A percentile compares a stretch with the other conserved stretches of the same genome.
phyloP scores from a whole-genome alignment of 2,329 filamentous ascomycete species.

The Cladophialophora exuberans region DNA sequence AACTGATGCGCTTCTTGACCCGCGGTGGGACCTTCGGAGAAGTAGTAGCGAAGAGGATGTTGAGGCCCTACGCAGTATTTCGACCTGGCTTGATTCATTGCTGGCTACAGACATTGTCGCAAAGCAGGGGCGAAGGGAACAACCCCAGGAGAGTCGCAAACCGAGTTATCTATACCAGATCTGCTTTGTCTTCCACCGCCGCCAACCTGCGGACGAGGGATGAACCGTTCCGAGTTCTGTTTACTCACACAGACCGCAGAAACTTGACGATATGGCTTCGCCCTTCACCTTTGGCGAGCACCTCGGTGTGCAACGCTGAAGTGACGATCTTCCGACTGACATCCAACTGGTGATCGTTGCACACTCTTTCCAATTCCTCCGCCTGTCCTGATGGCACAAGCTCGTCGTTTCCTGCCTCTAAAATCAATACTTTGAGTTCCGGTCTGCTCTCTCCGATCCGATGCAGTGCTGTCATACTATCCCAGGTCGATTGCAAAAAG shows the following conservation, averaged over 20 bases:
- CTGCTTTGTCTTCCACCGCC: conserved; percentile 6
- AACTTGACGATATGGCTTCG: conserved; percentile 34
- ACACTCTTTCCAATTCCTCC: conserved; percentile 40
- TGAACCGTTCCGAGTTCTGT: no score
- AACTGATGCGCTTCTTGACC: conserved; percentile 18
- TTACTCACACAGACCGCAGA: conserved; percentile 18
- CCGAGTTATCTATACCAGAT: conserved; percentile 9
- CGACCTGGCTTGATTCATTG: conserved; percentile 14
- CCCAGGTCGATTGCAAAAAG: conserved; percentile 68
- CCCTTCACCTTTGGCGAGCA: conserved; percentile 48
- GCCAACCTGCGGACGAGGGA: not conserved
- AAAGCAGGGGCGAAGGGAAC: not conserved
- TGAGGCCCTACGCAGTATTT: conserved; percentile 3
- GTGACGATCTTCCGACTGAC: conserved; percentile 45
- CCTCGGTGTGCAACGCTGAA: conserved; percentile 56
- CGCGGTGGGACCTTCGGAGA: conserved; percentile 23
- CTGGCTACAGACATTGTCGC: not conserved
- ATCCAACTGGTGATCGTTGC: conserved; percentile 38
- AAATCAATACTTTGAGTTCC: conserved; percentile 40
- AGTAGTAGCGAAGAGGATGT: conserved; percentile 10
- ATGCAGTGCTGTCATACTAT: conserved; percentile 47
- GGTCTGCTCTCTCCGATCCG: conserved; percentile 39
- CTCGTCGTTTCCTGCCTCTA: conserved; percentile 49
- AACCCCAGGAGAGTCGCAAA: not conserved
- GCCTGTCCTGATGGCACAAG: conserved; percentile 46